Percentiles rank a stretch among this genome's conserved stretches.
Evolutionary conservation across 306 rosid genomes (phyloP).

Genomic region (Ammopiptanthus mongolicus): DNA sequence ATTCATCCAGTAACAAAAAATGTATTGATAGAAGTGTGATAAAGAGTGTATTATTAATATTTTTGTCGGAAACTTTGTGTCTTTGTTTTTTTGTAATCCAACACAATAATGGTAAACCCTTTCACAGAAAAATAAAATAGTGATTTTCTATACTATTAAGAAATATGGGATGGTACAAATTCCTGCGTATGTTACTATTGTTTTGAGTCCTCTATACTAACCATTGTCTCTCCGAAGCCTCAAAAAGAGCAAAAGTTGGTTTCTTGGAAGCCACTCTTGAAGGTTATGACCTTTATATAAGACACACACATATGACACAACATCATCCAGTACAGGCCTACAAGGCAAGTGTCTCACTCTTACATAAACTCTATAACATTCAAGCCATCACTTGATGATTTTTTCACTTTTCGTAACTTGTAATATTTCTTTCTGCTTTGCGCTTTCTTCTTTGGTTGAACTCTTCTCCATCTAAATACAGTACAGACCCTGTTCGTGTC

Average conservation of each 20-base stretch:
- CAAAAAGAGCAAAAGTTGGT: constrained; percentile 43
- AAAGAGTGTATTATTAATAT: too few species aligned
- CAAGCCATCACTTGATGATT: constrained; percentile 39
- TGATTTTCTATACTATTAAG: not conserved
- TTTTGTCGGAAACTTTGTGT: not conserved
- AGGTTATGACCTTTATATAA: constrained; percentile 24
- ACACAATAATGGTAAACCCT: not conserved
- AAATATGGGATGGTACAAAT: constrained; percentile 10
- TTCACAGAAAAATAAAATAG: not conserved
- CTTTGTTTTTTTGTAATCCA: not conserved
- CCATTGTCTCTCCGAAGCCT: constrained; percentile 7
- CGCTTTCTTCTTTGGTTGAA: not conserved
- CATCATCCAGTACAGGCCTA: not conserved
- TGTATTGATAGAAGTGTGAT: too few species aligned
- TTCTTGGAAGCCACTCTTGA: constrained; percentile 86
- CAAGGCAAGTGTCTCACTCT: constrained; percentile 4
- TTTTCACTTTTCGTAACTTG: constrained; percentile 26
- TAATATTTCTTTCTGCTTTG: constrained; percentile 5
- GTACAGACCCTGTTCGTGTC: not conserved
- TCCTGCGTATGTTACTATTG: constrained; percentile 3
- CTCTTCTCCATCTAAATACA: not conserved
- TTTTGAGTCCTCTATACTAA: constrained; percentile 29
- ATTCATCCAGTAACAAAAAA: too few species aligned
- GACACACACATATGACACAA: constrained; percentile 5
- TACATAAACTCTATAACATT: constrained; percentile 24